A percentile compares a stretch with the other conserved stretches of the same genome.
These are phyloP conservation scores for Cyclotella distinguenda DNA, from an alignment of 108 stramenopile genomes.

Conservation along the genomic window DNA sequence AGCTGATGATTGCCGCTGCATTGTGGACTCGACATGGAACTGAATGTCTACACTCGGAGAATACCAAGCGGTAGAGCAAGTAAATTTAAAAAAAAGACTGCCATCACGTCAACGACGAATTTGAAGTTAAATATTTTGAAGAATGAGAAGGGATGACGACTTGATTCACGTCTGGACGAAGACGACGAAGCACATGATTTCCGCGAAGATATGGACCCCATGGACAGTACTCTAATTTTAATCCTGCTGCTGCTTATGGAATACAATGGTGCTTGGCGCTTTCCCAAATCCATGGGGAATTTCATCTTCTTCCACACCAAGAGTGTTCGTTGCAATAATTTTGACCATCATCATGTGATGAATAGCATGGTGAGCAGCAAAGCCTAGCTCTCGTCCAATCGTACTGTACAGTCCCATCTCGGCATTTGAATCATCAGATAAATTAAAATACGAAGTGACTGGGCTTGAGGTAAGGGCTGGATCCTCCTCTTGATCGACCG, in stretches of 20 bases:
- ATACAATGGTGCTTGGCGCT: conserved; percentile 78
- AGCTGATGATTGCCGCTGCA: background rate
- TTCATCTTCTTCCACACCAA: conserved; percentile 48
- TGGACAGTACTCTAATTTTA: background rate
- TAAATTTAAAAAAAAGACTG: no score
- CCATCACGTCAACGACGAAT: no score
- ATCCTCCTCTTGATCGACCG: background rate
- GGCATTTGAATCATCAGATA: conserved; percentile 55
- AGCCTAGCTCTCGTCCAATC: conserved; percentile 83
- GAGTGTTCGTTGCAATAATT: conserved; percentile 63
- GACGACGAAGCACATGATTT: no score
- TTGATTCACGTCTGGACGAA: background rate
- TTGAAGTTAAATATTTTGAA: background rate
- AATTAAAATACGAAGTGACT: conserved; percentile 71
- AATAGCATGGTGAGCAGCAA: conserved; percentile 90
- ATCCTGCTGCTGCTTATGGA: conserved; percentile 38
- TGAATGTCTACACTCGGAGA: no score
- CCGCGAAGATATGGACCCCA: no score
- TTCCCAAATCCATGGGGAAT: conserved; percentile 73
- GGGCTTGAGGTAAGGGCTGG: conserved; percentile 8
- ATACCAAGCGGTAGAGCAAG: no score
- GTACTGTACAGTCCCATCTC: conserved; percentile 65
- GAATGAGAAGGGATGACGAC: background rate
- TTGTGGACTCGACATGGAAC: no score
- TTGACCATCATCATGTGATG: conserved; percentile 93